phyloP scores from a whole-genome alignment of 768 basidiomycete species.

The Leccinum uliginosum region DNA sequence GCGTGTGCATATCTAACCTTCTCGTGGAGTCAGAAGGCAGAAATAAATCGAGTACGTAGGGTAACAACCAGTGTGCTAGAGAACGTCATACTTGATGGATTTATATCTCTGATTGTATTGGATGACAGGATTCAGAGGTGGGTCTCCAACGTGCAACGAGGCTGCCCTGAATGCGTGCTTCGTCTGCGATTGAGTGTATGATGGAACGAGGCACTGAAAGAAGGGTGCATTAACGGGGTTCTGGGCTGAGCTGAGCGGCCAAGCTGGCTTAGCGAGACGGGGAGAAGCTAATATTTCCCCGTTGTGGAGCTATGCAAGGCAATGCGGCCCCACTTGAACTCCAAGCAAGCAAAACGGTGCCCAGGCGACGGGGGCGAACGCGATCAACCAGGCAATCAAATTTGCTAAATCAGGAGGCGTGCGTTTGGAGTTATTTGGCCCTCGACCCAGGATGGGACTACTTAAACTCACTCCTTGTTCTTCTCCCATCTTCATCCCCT shows the following conservation, averaged over 20 bases:
- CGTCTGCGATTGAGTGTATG: background rate
- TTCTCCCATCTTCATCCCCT: slow-evolving; percentile 21
- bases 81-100: background rate
- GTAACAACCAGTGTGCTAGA: background rate
- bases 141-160: background rate
- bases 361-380: slow-evolving; percentile 14
- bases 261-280: background rate
- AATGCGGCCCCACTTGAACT: slow-evolving; percentile 9
- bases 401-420: slow-evolving; percentile 9
- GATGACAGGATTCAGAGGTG: background rate
- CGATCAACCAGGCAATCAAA: slow-evolving; percentile 8
- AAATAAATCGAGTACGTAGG: slow-evolving; percentile 11
- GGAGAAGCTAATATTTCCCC: background rate
- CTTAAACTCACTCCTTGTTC: slow-evolving; percentile 25
- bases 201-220: slow-evolving; percentile 3
- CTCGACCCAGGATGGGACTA: slow-evolving; percentile 28
- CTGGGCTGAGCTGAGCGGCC: slow-evolving; percentile 1
- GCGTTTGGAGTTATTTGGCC: slow-evolving; percentile 31
- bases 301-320: slow-evolving; percentile 6
- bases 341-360: slow-evolving; percentile 12
- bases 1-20: background rate
- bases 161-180: background rate
- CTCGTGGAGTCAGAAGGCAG: background rate
- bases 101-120: background rate
- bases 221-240: background rate